Percentiles rank a stretch among this genome's conserved stretches.
Evolutionary conservation across 768 basidiomycete species (phyloP).

Genomic region (Mycena alexandri): DNA sequence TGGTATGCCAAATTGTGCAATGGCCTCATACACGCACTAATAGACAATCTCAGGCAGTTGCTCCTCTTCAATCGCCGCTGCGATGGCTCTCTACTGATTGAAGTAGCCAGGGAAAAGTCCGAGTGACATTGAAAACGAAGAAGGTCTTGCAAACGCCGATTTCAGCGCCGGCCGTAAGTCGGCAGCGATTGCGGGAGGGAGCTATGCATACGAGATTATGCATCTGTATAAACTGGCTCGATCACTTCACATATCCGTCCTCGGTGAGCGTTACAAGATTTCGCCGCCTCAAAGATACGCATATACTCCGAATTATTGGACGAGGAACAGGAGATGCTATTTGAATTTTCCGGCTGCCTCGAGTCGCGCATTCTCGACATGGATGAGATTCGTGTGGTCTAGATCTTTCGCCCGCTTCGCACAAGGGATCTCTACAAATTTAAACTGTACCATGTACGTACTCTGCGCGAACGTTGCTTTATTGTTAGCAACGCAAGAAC

Average conservation of each 20-base stretch:
- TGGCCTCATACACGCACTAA: background rate
- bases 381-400: no score
- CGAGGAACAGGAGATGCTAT: conserved; percentile 30
- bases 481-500: background rate
- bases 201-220: conserved; percentile 35
- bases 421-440: no score
- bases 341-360: conserved; percentile 13
- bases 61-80: no score
- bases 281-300: conserved; percentile 30
- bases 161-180: conserved; percentile 24
- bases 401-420: no score
- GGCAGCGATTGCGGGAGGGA: background rate
- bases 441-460: no score
- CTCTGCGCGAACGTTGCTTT: no score
- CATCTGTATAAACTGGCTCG: conserved; percentile 23
- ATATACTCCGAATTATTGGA: conserved; percentile 25
- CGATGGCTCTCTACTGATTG: no score
- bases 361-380: no score
- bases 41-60: conserved; percentile 16
- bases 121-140: conserved; percentile 25
- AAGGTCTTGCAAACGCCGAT: conserved; percentile 31
- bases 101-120: conserved; percentile 28
- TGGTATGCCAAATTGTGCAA: conserved; percentile 23
- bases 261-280: conserved; percentile 13
- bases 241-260: conserved; percentile 7